These are phyloP conservation scores for Dendrobium chrysotoxum DNA, from an alignment of 106 monocot species.

Conservation along the genomic window DNA sequence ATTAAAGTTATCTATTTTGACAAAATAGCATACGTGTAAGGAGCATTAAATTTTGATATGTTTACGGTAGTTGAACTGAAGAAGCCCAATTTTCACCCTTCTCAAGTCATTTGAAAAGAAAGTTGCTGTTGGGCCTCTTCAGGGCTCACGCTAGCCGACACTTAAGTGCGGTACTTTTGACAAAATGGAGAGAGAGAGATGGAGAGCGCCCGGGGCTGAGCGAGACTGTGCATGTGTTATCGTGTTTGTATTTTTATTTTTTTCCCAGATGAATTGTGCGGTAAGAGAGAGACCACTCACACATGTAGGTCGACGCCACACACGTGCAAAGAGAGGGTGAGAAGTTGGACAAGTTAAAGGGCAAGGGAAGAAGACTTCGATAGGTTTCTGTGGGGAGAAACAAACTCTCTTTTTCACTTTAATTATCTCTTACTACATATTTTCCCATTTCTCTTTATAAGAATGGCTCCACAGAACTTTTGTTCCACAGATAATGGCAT, in stretches of 20 bases:
- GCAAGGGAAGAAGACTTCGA: not conserved
- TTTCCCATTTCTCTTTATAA: not conserved
- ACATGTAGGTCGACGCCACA: not conserved
- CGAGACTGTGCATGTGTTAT: not conserved
- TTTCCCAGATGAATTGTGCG: not conserved
- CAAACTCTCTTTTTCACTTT: not conserved
- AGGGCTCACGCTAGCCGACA: not conserved
- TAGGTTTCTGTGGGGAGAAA: not conserved
- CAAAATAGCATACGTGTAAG: too few species aligned
- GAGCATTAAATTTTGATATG: too few species aligned
- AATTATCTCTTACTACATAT: not conserved
- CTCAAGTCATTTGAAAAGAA: not conserved
- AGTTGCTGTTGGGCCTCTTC: not conserved
- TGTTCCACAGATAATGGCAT: not conserved
- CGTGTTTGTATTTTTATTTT: too few species aligned
- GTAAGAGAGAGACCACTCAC: not conserved
- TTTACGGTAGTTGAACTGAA: not conserved
- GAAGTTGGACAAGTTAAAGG: not conserved
- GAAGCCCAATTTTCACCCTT: not conserved
- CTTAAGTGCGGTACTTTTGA: not conserved
- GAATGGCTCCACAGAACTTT: slow-evolving; percentile 2
- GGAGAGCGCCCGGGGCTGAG: not conserved
- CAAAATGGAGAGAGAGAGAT: not conserved
- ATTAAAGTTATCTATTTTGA: too few species aligned
- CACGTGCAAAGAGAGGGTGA: not conserved